Conservation (phyloP, 1,284 basidiomycete genomes). For the Lignosus rhinocerotis region DNA sequence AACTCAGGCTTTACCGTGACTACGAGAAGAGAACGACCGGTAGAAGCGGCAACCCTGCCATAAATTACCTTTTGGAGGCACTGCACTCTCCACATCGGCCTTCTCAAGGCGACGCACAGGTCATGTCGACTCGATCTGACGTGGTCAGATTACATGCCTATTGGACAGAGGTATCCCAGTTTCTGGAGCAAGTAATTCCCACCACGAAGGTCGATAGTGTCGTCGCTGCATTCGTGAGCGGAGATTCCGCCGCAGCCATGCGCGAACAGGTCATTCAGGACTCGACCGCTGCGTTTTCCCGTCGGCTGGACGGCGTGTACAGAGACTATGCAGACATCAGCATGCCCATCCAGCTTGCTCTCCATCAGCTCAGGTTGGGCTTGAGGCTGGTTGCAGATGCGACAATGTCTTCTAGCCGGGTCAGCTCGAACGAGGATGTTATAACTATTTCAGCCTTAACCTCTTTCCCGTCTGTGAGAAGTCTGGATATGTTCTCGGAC, state of each 20-base stretch:
- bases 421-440: conserved; percentile 9
- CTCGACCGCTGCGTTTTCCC: conserved; percentile 63
- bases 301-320: conserved; percentile 59
- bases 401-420: not conserved
- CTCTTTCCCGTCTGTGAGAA: conserved; percentile 55
- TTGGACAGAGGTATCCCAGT: conserved; percentile 82
- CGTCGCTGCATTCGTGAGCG: conserved; percentile 34
- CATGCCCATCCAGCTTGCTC: conserved; percentile 62
- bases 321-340: conserved; percentile 71
- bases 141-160: conserved; percentile 68
- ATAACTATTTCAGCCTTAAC: conserved; percentile 39
- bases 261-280: conserved; percentile 68
- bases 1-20: conserved; percentile 57
- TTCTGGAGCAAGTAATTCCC: conserved; percentile 57
- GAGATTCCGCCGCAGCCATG: conserved; percentile 39
- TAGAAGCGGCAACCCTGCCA: conserved; percentile 51
- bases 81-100: conserved; percentile 34
- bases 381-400: conserved; percentile 56
- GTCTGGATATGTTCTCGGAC: conserved; percentile 39
- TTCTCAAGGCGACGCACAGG: conserved; percentile 23
- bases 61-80: conserved; percentile 44
- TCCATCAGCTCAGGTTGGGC: conserved; percentile 76
- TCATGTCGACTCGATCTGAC: conserved; percentile 39
- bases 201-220: conserved; percentile 49
- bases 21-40: conserved; percentile 69